phyloP scores from a whole-genome alignment of 208 protist genomes.

The Leishmania tarentolae region DNA sequence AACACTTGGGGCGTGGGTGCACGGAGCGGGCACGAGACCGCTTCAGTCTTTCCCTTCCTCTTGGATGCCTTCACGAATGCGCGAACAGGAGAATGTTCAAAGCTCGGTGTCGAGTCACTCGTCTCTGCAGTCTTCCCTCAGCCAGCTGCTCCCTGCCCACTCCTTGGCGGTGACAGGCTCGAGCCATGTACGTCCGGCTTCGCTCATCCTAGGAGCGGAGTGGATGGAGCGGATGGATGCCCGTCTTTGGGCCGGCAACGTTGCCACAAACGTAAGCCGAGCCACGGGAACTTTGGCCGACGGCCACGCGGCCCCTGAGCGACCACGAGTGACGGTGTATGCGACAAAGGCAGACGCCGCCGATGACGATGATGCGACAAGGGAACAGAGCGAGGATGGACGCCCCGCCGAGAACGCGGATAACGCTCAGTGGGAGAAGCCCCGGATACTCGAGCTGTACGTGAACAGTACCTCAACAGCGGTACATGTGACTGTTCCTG shows the following conservation, averaged over 20 bases:
- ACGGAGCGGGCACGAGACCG: constrained; percentile 7
- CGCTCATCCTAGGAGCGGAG: constrained; percentile 22
- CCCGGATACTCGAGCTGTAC: constrained; percentile 5
- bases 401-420: not conserved
- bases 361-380: not conserved
- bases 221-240: constrained; percentile 22
- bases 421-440: constrained; percentile 13
- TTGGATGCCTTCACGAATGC: not conserved
- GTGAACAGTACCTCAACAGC: not conserved
- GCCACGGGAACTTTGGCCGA: not conserved
- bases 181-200: not conserved
- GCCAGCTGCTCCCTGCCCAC: constrained; percentile 20
- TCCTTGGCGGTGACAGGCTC: not conserved
- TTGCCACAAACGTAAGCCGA: not conserved
- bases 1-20: constrained; percentile 26
- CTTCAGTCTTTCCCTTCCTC: constrained; percentile 9
- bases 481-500: constrained; percentile 21
- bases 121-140: constrained; percentile 12
- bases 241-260: not conserved
- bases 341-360: not conserved
- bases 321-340: constrained; percentile 18
- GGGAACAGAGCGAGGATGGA: not conserved
- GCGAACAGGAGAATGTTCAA: too few relatives aligned
- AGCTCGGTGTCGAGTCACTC: not conserved
- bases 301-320: not conserved